These are phyloP conservation scores for Auriscalpium vulgare DNA, from an alignment of 768 basidiomycete genomes.

Conservation along the genomic window DNA sequence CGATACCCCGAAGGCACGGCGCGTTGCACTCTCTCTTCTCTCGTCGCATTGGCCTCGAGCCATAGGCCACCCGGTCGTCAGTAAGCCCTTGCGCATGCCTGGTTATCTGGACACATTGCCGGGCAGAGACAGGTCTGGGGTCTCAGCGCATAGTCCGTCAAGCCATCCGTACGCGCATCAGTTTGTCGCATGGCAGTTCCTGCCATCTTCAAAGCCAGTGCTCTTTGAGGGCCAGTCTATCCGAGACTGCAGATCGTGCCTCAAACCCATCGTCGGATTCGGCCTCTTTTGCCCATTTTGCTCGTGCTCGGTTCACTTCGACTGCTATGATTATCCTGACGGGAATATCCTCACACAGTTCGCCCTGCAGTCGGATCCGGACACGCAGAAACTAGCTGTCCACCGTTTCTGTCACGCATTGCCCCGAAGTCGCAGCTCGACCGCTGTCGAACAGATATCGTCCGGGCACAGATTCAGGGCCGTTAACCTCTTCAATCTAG, in stretches of 20 bases:
- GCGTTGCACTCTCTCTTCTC: constrained; percentile 47
- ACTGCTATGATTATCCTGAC: constrained; percentile 68
- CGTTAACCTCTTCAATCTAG: constrained; percentile 66
- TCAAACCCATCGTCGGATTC: constrained; percentile 49
- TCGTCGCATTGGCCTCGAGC: constrained; percentile 59
- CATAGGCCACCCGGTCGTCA: constrained; percentile 58
- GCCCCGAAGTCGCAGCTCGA: constrained; percentile 22
- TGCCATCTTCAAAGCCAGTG: constrained; percentile 17
- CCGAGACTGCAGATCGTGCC: constrained; percentile 50
- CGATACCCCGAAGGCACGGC: constrained; percentile 46
- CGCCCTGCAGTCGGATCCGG: constrained; percentile 32
- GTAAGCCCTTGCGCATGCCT: constrained; percentile 39
- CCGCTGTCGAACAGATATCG: constrained; percentile 13
- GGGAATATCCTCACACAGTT: constrained; percentile 56
- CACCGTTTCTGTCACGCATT: constrained; percentile 51
- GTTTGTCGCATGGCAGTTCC: constrained; percentile 64
- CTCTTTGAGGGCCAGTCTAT: constrained; percentile 28
- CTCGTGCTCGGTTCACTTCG: constrained; percentile 62
- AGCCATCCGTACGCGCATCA: constrained; percentile 48
- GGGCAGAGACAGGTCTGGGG: constrained; percentile 6
- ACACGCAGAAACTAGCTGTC: constrained; percentile 50
- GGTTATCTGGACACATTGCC: constrained; percentile 21
- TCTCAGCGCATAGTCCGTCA: constrained; percentile 5
- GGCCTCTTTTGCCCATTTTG: constrained; percentile 68
- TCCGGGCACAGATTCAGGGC: constrained; percentile 44